Base-by-base conservation (phyloP, 495 filamentous ascomycete species). In the Podospora fimiseda region DNA sequence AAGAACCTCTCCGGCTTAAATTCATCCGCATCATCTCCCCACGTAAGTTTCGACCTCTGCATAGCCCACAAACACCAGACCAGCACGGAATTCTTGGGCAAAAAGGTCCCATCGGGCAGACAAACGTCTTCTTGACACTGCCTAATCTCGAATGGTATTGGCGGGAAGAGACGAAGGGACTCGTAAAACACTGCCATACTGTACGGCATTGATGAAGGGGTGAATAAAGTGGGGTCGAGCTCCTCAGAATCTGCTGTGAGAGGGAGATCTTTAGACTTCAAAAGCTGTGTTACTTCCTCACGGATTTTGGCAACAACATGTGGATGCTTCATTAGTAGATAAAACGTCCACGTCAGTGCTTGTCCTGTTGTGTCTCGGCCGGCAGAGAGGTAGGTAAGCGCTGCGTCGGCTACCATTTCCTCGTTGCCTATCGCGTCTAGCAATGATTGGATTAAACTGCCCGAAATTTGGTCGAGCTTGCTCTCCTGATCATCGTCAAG, bases 41-140 rank as follows among this genome's bases (percentile, higher is more conserved):
- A 84, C 1, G 66, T 79, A 4, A 67, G 53, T 33, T 59, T 65
- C 3, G 78, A 80, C 16, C 79, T 69, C 44, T 82, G 79, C 77
- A 84, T 80, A 3, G 80, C 77, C 77, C 78, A 83, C 0, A 76
- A 59, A 48, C 75, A 81, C 80, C 80, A 84, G 4, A 83, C 66
- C 13, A 82, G 65, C 15, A 83, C 66, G 0, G 79, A 66, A 18
- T 64, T 60, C 43, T 65, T 63, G 0, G 80, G 80, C 4, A 84
- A 67, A 53, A 70, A 74, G 1, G 80, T 83, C 21, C 79, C 77
- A 55, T 84, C 80, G 0, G 80, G 80, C 16, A 84, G 71, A 1
- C 73, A 73, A 4, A 75, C 73, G 22, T 67, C 56, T 45, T 70
- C 58, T 15, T 72, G 71, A 60, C 70, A 74, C 59, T 83, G 77